phyloP scores from a whole-genome alignment of 164 flowering plant genomes.

The Tetracentron sinense region DNA sequence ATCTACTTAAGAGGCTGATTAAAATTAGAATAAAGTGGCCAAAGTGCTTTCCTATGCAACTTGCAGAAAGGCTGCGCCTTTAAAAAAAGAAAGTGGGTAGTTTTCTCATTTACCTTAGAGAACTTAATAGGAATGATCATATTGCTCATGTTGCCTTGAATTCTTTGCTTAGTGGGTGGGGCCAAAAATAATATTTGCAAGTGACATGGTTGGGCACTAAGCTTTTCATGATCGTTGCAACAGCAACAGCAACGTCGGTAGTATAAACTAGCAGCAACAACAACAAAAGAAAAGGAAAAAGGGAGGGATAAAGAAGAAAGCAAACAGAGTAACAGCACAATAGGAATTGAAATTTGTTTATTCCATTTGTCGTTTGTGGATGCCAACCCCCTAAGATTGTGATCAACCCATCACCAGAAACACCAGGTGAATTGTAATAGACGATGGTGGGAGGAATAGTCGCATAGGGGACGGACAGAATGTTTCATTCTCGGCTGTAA shows the following conservation, averaged over 20 bases:
- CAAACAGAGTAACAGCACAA: constrained; percentile 3
- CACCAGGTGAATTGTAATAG: neutral
- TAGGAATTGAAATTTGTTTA: constrained; percentile 9
- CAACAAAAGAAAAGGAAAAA: neutral
- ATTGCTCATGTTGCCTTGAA: constrained; percentile 32
- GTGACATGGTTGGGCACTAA: constrained; percentile 33
- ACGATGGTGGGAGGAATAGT: no score
- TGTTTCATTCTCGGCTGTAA: no score
- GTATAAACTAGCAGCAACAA: constrained; percentile 12
- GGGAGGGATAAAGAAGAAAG: neutral
- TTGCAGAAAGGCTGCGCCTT: constrained; percentile 38
- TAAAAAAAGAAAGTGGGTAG: constrained; percentile 35
- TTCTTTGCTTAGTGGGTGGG: no score
- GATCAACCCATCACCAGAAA: constrained; percentile 1
- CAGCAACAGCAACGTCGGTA: constrained; percentile 18
- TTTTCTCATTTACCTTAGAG: constrained; percentile 35
- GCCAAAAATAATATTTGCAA: constrained; percentile 24
- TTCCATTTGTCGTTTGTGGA: constrained; percentile 3
- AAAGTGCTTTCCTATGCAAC: constrained; percentile 44
- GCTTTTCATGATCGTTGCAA: constrained; percentile 25
- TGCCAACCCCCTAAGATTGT: neutral
- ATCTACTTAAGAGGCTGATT: constrained; percentile 18
- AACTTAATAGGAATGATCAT: constrained; percentile 20
- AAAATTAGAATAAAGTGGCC: constrained; percentile 36
- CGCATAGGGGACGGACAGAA: no score